Evolutionary conservation across 257 asterid species (phyloP), one percentile per base, ranked within the genome.

Genomic region (Ballota nigra): DNA sequence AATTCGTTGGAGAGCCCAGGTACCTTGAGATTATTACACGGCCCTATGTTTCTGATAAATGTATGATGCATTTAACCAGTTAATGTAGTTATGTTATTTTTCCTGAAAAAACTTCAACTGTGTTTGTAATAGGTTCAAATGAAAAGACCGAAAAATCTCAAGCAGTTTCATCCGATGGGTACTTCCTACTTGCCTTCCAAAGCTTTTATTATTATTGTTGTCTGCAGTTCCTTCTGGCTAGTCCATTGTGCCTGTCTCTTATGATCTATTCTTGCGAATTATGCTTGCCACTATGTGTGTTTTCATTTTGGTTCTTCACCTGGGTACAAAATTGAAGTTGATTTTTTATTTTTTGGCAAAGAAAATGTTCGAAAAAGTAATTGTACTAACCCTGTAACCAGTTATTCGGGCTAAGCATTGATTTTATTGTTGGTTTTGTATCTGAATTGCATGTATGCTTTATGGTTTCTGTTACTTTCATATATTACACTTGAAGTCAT

Each of bases 101-200:
- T 67, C 63, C 76, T 78, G 71, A 72, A 51, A 69, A 26, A 57
- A 19, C 29, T 73, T 45, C 52, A 34, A 52, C 22, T 66, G 33
- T 75, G 53, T 66, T 57, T 79, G 60, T 78, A 71, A 74, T 71
- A 86, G 93, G 84, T 83, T 74, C 83, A 33, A 29, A 53, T n/a
- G 88, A 75, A 26, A 79, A 81, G 76, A 82, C 77, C 6, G 80
- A 59, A 71, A 77, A 13, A 36, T 63, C 62, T 78, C 84, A 66
- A 80, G 76, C 78, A 66, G 68, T 53, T 68, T 75, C 88, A 55
- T 56, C 83, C 9, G 79, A 82, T 20, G 81, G 77, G 97, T 90
- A 90, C 80, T 72, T 63, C 36, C 71, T 72, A 57, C 75, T 53
- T 77, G 41, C 77, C 72, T 65, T 71, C 66, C 69, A 43, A 40